Evolutionary conservation across 352 stramenopile species (phyloP), one percentile per base, ranked within the genome.

Genomic region (Phytophthora citricola): DNA sequence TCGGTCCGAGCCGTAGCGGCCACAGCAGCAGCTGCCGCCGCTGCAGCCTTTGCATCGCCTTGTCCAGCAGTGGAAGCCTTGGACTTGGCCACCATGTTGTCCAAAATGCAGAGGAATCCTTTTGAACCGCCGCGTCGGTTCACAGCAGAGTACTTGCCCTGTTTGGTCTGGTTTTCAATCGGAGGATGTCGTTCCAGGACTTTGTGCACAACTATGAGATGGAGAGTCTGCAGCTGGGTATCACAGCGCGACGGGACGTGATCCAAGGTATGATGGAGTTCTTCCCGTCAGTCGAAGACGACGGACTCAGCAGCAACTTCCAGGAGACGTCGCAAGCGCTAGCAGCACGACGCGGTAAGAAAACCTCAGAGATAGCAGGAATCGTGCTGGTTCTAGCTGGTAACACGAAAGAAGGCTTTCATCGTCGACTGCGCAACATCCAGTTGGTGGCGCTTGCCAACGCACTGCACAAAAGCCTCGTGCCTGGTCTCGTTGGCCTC

Each of bases 121-220:
- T 54, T 43, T 49, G 53, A 74, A 74, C 55, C 48, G 53, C 39
- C 66, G 54, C 66, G 66, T 67, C 61, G 36, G 22, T 74, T 74
- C 66, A 58, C 17, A 9, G 31, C 11, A 36, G 0, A 3, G 29
- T 41, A 17, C 26, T 38, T 36, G 15, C 39, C 17, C 8, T 38
- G 38, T 38, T 41, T 14, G 8, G n/a, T 31, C 17, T 5, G 29
- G 38, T 38, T 41, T 14, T 24, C 39, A n/a, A 36, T 5, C 7
- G 0, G 10, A 44, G 29, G 27, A 90, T 91, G 78, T 62, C 53
- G 31, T 84, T 91, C 66, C 77, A 87, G 53, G 83, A 90, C 65
- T 91, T 91, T 53, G 38, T 86, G 43, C 83, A 91, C 63, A 59
- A 70, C 52, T 91, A 91, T 59, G 83, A 91, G 75, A 91, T 91